These are phyloP conservation scores for Pythium brachiatum DNA, from an alignment of 352 stramenopile species.

Conservation along the genomic window DNA sequence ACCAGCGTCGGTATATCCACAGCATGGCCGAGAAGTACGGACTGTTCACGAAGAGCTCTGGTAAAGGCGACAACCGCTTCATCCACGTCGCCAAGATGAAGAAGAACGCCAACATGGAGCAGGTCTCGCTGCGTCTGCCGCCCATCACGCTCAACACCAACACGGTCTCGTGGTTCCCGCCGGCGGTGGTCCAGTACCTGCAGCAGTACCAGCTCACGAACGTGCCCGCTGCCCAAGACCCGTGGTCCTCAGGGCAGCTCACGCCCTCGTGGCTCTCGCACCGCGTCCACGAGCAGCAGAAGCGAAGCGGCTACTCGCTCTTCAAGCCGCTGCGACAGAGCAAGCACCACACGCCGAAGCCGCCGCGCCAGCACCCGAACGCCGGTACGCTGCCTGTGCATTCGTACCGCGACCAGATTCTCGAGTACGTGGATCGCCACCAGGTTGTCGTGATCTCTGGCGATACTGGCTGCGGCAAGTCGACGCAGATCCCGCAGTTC, in stretches of 20 bases:
- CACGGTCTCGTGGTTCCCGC: constrained; percentile 42
- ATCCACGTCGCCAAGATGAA: constrained; percentile 81
- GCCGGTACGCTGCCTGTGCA: constrained; percentile 52
- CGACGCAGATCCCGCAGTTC: constrained; percentile 93
- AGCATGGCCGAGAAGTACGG: constrained; percentile 75
- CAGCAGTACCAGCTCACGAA: constrained; percentile 30
- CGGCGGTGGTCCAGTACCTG: constrained; percentile 44
- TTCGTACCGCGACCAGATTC: constrained; percentile 61
- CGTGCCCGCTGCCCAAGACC: constrained; percentile 11
- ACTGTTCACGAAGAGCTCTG: constrained; percentile 81
- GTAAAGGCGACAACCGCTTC: constrained; percentile 60
- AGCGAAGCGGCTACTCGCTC: constrained; percentile 14
- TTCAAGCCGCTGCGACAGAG: constrained; percentile 45
- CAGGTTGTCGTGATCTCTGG: constrained; percentile 92
- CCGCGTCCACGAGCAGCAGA: constrained; percentile 2
- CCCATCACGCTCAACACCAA: constrained; percentile 32
- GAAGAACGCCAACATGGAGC: constrained; percentile 77
- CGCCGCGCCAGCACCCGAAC: constrained; percentile 6
- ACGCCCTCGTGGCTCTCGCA: constrained; percentile 33
- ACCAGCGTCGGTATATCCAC: constrained; percentile 81
- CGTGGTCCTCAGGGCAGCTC: constrained; percentile 14
- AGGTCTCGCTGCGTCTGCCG: constrained; percentile 55
- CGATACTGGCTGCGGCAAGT: constrained; percentile 95
- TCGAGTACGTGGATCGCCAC: constrained; percentile 62
- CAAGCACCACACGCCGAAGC: not conserved